Evolutionary conservation across 257 asterid genomes (phyloP), one percentile per base, ranked within the genome.

Genomic region (Orobanche coerulescens): DNA sequence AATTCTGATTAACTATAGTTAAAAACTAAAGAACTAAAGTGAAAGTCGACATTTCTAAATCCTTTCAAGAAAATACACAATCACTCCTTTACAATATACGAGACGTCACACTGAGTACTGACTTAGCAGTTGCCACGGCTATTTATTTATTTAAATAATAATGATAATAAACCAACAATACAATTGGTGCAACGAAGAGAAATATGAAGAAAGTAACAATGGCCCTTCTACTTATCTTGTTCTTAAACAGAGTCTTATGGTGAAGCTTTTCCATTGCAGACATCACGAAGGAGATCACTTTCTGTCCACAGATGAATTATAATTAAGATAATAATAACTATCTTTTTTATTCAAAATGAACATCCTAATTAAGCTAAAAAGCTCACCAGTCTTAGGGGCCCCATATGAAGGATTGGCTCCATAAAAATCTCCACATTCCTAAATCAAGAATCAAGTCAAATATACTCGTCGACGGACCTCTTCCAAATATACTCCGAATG

Each of bases 351-450:
- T n/a, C 5, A 19, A 48, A 40, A 12, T 6, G 6, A 12, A 18
- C 0, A 13, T 16, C n/a, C 23, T 2, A 20, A 50, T n/a, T 0
- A 28, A 26, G 55, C 36, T 55, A 28, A 42, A 18, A 62, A 10
- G 47, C 84, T 82, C 50, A 85, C 96, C 90, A 88, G 46, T 75
- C 90, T 73, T 20, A 73, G 64, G 14, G 84, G 92, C 42, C 76
- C 86, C 52, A 72, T 48, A 49, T 72, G 84, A 58, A 85, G 76
- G 26, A 85, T 46, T 16, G 93, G 96, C 82, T 81, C 85, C 72
- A 83, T 55, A 69, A 85, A 75, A 62, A 88, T 83, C 71, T 88
- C 93, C 71, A 80, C 75, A 49, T 83, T 88, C 78, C 93, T 85
- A 66, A 7, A 58, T 10, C 37, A 60, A 14, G 40, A 57, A 10